Evolutionary conservation across 768 basidiomycete genomes (phyloP), one percentile per base, ranked within the genome.

Genomic region (Phlebiopsis flavidoalba): DNA sequence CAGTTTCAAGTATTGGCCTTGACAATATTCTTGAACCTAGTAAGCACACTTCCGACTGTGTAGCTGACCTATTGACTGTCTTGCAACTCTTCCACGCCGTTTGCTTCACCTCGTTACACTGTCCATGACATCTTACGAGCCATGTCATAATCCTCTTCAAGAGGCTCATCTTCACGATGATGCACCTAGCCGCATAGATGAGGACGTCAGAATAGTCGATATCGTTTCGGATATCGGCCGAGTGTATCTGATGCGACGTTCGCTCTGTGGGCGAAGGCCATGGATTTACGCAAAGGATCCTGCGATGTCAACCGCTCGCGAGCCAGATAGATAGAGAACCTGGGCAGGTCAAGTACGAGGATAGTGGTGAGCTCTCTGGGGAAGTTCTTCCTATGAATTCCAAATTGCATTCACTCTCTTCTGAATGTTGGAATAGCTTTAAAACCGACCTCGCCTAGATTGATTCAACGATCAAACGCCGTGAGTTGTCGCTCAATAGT

Each of bases 1-100:
- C 90, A 69, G n/a, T n/a, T n/a, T 97, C 95, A 60, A 85, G 68
- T 48, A 95, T 90, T 0, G 94, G 95, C n/a, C n/a, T n/a, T 0
- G 88, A n/a, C 91, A 63, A 96, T 80, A 65, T 93, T 95, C 61
- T 82, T 83, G 71, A 80, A 90, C 8, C 75, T 79, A 36, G 89
- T 81, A 21, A 93, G 63, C 8, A 89, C 80, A n/a, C n/a, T n/a
- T 21, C 80, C 76, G 7, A 95, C n/a, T n/a, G n/a, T 55, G 68
- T 80, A 85, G 14, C 77, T 80, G 2, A 88, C 88, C 35, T n/a
- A n/a, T 75, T 73, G 7, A n/a, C n/a, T n/a, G 78, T 79, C 24
- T 76, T 74, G 21, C 72, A 24, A 90, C 74, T 47, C 70, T 69
- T 11, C 86, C 85, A n/a, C n/a, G 35, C 75, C 66, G 22, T 65